Base-by-base conservation (phyloP, 345 rosid species). In the Populus nigra region DNA sequence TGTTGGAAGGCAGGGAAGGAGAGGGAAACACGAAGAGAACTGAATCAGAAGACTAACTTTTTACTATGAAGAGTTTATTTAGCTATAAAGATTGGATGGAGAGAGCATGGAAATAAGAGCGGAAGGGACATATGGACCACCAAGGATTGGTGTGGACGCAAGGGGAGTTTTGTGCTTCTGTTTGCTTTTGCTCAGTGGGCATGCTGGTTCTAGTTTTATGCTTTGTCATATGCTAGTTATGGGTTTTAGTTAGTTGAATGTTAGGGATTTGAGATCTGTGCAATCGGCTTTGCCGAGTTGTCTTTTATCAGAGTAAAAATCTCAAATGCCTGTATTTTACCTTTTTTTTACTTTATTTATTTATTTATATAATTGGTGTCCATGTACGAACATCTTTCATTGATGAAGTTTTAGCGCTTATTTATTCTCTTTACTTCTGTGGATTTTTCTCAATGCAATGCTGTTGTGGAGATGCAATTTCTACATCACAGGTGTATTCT, bases 1-100 rank as follows among this genome's bases (percentile, higher is more conserved):
- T 95, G 84, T 78, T 95, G 91, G 98, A 89, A 81, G 87, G 82
- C 75, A 89, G 94, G 89, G 98, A 93, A 47, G 88, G 87, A 16
- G 97, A 89, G 57, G 92, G 83, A 62, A 77, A 50, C 39, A 88
- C 74, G 4, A 92, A 88, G 85, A 89, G 87, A 79, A 84, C 79
- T 23, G 98, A 91, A 63, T 77, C 95, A 1, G 88, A 86, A 71
- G 83, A 88, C 73, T 93, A 83, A 87, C 35, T 22, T 81, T 77
- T 59, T 2, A 25, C 69, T 17, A 17, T 45, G 25, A 61, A 69
- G 43, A 69, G 43, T 25, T 53, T 31, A 72, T 65, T 43, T 38
- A 67, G 69, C 23, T 76, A 43, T 20, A 55, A 35, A 39, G 65
- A 74, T 80, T 76, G 33, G 76, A 68, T 74, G 75, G n/a, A 23